These are phyloP conservation scores for Fusarium sp. DNA, from an alignment of 2,329 filamentous ascomycete species.

Conservation along the genomic window DNA sequence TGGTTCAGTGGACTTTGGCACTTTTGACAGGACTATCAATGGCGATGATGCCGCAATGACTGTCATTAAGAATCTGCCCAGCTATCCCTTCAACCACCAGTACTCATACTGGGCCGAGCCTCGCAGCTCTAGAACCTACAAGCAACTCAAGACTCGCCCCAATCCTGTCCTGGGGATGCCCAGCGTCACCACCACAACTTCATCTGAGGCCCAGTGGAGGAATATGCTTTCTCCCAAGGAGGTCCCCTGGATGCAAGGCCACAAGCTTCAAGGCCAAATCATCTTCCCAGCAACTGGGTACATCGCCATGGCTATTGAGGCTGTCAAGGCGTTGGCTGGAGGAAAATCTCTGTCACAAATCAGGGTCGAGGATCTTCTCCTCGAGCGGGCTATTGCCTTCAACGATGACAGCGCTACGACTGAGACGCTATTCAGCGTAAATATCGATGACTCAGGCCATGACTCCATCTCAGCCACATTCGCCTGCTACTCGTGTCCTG, in stretches of 20 bases:
- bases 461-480: background rate
- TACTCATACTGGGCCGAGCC: background rate
- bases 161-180: background rate
- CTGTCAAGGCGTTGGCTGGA: background rate
- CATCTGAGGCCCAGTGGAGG: background rate
- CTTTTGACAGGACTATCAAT: background rate
- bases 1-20: background rate
- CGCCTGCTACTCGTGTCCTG: background rate
- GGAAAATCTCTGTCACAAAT: background rate
- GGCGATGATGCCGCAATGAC: background rate
- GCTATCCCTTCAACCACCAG: background rate
- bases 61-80: background rate
- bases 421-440: background rate
- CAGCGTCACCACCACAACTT: background rate
- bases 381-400: background rate
- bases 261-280: background rate
- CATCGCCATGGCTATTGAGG: background rate
- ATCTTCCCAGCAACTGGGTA: background rate
- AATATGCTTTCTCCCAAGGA: background rate
- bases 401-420: background rate
- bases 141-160: background rate
- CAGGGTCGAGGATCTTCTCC: background rate
- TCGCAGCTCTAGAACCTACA: background rate
- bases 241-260: background rate
- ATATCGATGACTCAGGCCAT: background rate